Evolutionary conservation across 1,139 yeast species (phyloP).

Genomic region (Diutina siamensis): DNA sequence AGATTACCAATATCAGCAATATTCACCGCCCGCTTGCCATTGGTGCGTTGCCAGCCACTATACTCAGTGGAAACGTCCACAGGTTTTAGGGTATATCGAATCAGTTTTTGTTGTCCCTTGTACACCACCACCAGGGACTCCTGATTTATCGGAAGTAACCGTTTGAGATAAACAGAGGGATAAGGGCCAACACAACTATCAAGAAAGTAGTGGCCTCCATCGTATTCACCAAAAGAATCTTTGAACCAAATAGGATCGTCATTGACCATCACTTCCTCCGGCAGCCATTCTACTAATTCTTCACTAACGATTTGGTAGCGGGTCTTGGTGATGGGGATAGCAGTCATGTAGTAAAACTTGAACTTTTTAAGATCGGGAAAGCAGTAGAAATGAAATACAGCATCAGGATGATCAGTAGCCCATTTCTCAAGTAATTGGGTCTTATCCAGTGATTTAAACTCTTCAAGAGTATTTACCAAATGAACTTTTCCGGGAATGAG

Average conservation of each 20-base stretch:
- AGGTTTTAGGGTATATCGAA: not conserved
- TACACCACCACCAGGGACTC: not conserved
- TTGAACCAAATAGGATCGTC: not conserved
- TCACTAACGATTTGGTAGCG: slow-evolving; percentile 21
- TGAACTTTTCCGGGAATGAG: slow-evolving; percentile 22
- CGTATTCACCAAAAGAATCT: not conserved
- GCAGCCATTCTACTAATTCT: slow-evolving; percentile 6
- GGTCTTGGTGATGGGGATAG: slow-evolving; percentile 54
- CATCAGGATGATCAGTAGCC: slow-evolving; percentile 20
- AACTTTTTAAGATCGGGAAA: slow-evolving; percentile 86
- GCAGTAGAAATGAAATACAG: slow-evolving; percentile 46
- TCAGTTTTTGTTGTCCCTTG: not conserved
- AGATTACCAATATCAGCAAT: slow-evolving; percentile 71
- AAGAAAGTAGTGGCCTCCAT: not conserved
- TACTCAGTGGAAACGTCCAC: slow-evolving; percentile 23
- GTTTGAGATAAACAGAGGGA: not conserved
- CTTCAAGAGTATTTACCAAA: slow-evolving; percentile 77
- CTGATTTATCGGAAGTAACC: not conserved
- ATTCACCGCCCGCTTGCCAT: slow-evolving; percentile 70
- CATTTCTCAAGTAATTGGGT: slow-evolving; percentile 34
- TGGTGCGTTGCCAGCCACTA: slow-evolving; percentile 84
- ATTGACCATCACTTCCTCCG: slow-evolving; percentile 7
- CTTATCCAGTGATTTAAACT: slow-evolving; percentile 63
- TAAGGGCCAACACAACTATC: not conserved
- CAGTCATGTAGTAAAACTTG: slow-evolving; percentile 82